A percentile compares a stretch with the other conserved stretches of the same genome.
phyloP scores from a whole-genome alignment of 2,329 filamentous ascomycete species.

The Ophiostoma himal-ulmi region DNA sequence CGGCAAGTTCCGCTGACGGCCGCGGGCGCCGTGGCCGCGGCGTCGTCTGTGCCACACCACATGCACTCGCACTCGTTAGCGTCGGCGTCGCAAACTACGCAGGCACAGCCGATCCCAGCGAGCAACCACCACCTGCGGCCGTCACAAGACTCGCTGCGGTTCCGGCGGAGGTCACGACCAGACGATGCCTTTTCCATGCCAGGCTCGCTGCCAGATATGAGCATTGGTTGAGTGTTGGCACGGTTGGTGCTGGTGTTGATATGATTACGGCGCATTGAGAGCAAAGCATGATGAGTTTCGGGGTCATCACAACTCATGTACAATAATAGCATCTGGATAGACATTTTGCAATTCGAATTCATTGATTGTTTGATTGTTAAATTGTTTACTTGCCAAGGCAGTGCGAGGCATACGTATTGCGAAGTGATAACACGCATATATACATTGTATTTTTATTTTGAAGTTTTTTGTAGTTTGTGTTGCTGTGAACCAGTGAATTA shows the following conservation, averaged over 20 bases:
- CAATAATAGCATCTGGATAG: conserved; percentile 4
- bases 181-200: conserved; percentile 42
- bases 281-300: not conserved
- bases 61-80: conserved; percentile 12
- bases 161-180: conserved; percentile 34
- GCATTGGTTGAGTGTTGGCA: not conserved
- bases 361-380: not conserved
- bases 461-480: no score
- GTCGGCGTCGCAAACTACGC: not conserved
- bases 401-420: no score
- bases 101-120: conserved; percentile 7
- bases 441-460: no score
- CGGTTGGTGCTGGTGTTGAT: not conserved
- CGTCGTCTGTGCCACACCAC: conserved; percentile 16
- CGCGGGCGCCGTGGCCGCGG: conserved; percentile 9
- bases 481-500: no score
- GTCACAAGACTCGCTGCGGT: conserved; percentile 34
- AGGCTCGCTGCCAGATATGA: conserved; percentile 41
- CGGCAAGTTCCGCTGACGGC: conserved; percentile 26
- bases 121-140: conserved; percentile 20
- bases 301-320: conserved; percentile 1
- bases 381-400: no score
- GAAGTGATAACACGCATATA: no score
- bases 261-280: not conserved
- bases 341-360: not conserved